Evolutionary conservation across 2,329 filamentous ascomycete genomes (phyloP).

Genomic region (Aspergillus fumigatus): DNA sequence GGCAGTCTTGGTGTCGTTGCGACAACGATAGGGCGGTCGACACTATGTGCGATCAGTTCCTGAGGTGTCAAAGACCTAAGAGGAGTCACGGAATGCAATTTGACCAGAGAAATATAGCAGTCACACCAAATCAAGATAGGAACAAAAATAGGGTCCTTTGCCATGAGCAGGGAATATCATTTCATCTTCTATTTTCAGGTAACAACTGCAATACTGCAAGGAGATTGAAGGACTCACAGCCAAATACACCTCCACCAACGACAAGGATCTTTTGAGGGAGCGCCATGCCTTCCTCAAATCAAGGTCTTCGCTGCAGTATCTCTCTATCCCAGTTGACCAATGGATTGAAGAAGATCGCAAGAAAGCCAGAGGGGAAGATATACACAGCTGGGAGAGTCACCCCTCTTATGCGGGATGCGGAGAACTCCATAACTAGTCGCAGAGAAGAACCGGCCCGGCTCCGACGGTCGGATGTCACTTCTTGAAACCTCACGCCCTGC

Average conservation of each 20-base stretch:
- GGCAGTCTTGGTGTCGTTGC: conserved; percentile 49
- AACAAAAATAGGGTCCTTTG: not conserved
- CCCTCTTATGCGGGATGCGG: not conserved
- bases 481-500: not conserved
- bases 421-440: not conserved
- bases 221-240: conserved; percentile 29
- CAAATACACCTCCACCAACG: conserved; percentile 42
- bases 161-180: not conserved
- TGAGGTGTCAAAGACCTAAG: not conserved
- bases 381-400: not conserved
- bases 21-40: conserved; percentile 67
- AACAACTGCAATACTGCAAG: not conserved
- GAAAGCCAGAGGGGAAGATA: not conserved
- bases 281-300: conserved; percentile 15
- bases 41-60: conserved; percentile 32
- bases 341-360: not conserved
- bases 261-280: conserved; percentile 37
- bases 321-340: not conserved
- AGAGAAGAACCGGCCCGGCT: not conserved
- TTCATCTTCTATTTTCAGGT: not conserved
- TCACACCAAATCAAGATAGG: not conserved
- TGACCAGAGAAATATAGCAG: not conserved
- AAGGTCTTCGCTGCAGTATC: not conserved
- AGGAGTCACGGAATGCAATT: not conserved
- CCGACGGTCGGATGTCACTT: not conserved